phyloP scores from a whole-genome alignment of 352 stramenopile genomes.

The Aphanomyces euteiches region DNA sequence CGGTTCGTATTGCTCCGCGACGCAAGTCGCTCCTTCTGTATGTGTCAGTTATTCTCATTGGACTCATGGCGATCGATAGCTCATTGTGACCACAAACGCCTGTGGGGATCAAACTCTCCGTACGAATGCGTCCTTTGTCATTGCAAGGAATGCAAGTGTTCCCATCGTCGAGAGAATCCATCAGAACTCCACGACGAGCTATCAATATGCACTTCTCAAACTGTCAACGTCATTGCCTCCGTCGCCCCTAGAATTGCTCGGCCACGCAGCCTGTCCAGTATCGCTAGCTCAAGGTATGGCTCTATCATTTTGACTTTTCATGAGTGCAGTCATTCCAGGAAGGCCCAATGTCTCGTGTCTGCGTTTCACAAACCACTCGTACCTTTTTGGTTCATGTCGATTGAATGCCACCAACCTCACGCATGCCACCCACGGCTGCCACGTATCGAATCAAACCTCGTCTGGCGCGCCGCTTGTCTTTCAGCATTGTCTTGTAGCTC shows the following conservation, averaged over 20 bases:
- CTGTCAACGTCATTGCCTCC: too few relatives aligned
- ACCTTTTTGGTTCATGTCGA: conserved; percentile 24
- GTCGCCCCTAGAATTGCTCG: too few relatives aligned
- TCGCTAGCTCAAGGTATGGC: too few relatives aligned
- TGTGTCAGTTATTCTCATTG: background rate
- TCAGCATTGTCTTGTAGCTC: conserved; percentile 36
- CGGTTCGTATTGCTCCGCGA: conserved; percentile 5
- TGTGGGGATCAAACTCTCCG: too few relatives aligned
- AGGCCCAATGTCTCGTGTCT: conserved; percentile 42
- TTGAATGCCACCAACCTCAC: conserved; percentile 3
- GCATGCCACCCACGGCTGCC: conserved; percentile 47
- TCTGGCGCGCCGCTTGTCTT: conserved; percentile 51
- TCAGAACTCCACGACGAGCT: too few relatives aligned
- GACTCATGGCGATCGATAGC: conserved; percentile 30
- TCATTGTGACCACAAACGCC: too few relatives aligned
- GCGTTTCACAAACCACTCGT: conserved; percentile 46
- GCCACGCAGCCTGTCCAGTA: too few relatives aligned
- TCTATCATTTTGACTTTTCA: background rate
- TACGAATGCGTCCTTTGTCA: too few relatives aligned
- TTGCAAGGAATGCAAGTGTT: too few relatives aligned
- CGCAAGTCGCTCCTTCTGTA: conserved; percentile 6
- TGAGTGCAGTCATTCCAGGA: background rate
- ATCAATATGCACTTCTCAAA: too few relatives aligned
- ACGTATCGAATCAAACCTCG: conserved; percentile 46
- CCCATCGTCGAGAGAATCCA: too few relatives aligned